Conservation (phyloP, 208 protist genomes). For the Strigomonas galati region DNA sequence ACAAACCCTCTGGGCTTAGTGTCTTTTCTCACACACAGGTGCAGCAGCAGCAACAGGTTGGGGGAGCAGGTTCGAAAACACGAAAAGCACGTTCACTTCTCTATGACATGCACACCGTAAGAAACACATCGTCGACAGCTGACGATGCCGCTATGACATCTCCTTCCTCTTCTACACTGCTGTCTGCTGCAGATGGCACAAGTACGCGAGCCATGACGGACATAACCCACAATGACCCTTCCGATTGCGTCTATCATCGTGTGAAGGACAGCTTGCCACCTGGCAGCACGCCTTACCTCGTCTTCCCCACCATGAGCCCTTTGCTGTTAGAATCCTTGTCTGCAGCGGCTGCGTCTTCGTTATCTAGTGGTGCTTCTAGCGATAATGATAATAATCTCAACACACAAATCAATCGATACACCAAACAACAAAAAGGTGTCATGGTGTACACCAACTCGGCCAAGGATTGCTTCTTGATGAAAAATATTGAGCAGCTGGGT, state of each 20-base stretch:
- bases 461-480: conserved; percentile 52
- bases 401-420: conserved; percentile 44
- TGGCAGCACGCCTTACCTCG: conserved; percentile 30
- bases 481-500: conserved; percentile 52
- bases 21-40: conserved; percentile 2
- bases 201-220: background rate
- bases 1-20: background rate
- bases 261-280: conserved; percentile 41
- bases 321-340: conserved; percentile 12
- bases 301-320: conserved; percentile 25
- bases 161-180: background rate
- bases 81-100: background rate
- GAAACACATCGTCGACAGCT: no score
- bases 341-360: background rate
- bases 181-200: background rate
- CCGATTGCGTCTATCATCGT: conserved; percentile 49
- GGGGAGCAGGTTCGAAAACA: background rate
- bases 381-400: no score
- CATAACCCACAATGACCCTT: conserved; percentile 28
- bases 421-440: conserved; percentile 46
- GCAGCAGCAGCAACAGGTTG: background rate
- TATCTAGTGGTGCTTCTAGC: no score
- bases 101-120: background rate
- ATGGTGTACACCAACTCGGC: conserved; percentile 37
- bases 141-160: background rate